A percentile compares a stretch with the other conserved stretches of the same genome.
Evolutionary conservation across 177 flowering plant genomes (phyloP).

Genomic region (Vitis hybrid): DNA sequence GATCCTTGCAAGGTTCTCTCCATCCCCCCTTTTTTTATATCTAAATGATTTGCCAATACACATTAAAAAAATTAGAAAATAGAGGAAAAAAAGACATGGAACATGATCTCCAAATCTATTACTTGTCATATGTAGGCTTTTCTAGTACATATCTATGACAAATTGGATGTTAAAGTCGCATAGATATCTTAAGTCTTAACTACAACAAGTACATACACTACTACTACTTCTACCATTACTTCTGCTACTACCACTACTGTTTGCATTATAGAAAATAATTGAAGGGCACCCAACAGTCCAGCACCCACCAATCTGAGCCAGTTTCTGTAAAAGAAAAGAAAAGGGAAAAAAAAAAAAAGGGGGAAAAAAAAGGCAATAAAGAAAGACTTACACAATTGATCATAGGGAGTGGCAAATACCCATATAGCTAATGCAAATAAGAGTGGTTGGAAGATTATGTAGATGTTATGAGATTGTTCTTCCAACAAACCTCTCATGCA

Average conservation of each 20-base stretch:
- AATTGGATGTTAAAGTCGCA: conserved; percentile 10
- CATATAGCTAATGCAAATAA: neutral
- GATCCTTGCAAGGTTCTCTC: conserved; percentile 6
- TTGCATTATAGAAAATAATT: neutral
- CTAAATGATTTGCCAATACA: conserved; percentile 12
- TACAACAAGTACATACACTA: conserved; percentile 1
- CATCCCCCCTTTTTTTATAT: neutral
- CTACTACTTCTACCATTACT: neutral
- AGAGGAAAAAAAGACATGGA: conserved; percentile 10
- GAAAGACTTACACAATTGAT: neutral
- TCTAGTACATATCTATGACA: conserved; percentile 10
- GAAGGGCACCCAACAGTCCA: neutral
- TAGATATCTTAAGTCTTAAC: neutral
- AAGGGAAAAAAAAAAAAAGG: too few relatives aligned
- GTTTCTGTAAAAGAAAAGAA: neutral
- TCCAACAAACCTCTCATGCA: too few relatives aligned
- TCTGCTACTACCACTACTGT: neutral
- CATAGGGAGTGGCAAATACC: neutral
- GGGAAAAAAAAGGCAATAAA: neutral
- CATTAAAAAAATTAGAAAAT: neutral
- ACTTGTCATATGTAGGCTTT: conserved; percentile 17
- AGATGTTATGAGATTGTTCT: neutral
- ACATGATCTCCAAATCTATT: conserved; percentile 21
- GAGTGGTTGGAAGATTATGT: neutral
- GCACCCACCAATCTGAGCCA: neutral